Evolutionary conservation across 129 eudicot species (phyloP).

Genomic region (Sambucus nigra): DNA sequence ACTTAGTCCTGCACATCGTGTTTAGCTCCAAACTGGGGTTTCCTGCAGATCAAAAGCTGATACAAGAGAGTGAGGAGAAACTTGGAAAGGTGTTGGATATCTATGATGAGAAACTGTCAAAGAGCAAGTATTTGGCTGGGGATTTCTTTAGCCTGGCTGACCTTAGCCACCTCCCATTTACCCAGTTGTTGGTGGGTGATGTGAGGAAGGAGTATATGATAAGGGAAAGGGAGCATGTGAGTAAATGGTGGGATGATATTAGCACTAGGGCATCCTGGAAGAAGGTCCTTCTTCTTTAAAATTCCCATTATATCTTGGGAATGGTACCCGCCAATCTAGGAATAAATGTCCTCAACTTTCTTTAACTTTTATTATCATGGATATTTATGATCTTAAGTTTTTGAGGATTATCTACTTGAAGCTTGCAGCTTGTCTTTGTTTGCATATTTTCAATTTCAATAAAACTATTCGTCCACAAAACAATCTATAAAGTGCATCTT

Average conservation of each 20-base stretch:
- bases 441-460: too few species aligned
- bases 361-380: too few species aligned
- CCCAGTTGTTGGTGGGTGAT: neutral
- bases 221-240: neutral
- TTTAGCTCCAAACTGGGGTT: constrained; percentile 31
- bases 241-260: neutral
- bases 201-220: neutral
- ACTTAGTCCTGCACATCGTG: constrained; percentile 25
- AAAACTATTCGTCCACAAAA: too few species aligned
- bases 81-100: neutral
- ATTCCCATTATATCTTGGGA: too few species aligned
- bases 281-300: neutral
- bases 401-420: too few species aligned
- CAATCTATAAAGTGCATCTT: too few species aligned
- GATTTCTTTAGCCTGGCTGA: neutral
- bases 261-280: neutral
- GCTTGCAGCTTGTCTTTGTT: too few species aligned
- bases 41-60: constrained; percentile 21
- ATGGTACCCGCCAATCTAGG: too few species aligned
- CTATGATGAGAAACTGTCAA: neutral
- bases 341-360: too few species aligned
- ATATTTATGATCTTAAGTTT: too few species aligned
- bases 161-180: constrained; percentile 7
- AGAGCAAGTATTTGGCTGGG: neutral
- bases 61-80: constrained; percentile 26